Base-by-base conservation (phyloP, 495 filamentous ascomycete genomes). In the Umbilicaria muhlenbergii region DNA sequence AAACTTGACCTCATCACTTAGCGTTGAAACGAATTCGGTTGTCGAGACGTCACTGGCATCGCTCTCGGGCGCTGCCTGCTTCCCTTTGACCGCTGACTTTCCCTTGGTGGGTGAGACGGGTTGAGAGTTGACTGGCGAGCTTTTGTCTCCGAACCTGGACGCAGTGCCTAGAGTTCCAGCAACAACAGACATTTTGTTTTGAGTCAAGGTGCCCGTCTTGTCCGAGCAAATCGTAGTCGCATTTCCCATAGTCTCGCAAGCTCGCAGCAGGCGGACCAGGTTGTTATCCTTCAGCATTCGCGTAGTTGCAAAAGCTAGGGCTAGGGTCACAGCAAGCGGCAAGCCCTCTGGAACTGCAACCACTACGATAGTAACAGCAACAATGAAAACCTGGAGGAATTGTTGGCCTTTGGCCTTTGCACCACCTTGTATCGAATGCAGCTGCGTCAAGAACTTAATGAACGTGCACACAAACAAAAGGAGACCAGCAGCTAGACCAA, bases 241-340 rank as follows among this genome's bases (percentile, higher is more conserved):
- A 60, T 94, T 94, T 17, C 89, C 89, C 89, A 96, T 96, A n/a
- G 89, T 92, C 59, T 96, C 89, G 59, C 89, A 96, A 36, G 89
- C 88, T 52, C 86, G 80, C 34, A 96, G 68, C 43, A 89, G 73
- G 21, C 89, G 83, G 40, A 96, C 89, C 39, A 96, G 60, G 49
- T 95, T 95, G 62, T 94, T 89, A 52, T 95, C 89, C 58, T 83
- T 91, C 37, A 94, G 66, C 89, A 96, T 96, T 19, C 86, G 71
- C 16, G 80, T 94, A 1, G 89, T 96, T 15, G 89, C 89, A 60
- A 94, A 95, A 34, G 89, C 89, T 17, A 96, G 70, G 36, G 89
- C 89, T 38, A 96, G 68, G 1, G 89, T 96, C 11, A 96, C 89
- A 39, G 89, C 89, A 33, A 96, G 69, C 13, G 89, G 89, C 37